These are phyloP conservation scores for Trichoderma brevicompactum DNA, from an alignment of 2,329 filamentous ascomycete genomes.

Conservation along the genomic window DNA sequence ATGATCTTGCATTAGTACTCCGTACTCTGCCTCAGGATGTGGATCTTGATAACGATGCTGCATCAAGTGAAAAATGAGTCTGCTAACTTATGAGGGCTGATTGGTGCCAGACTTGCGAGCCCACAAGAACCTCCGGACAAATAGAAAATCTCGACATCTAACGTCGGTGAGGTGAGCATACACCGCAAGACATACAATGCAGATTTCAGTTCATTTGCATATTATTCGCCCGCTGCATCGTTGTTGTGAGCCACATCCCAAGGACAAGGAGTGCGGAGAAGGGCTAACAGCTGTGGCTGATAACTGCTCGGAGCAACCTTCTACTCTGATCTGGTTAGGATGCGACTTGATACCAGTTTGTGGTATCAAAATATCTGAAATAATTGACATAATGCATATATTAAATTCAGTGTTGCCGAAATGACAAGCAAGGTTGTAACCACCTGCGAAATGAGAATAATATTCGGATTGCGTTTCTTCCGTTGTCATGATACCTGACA, in stretches of 20 bases:
- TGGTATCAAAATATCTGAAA: neutral
- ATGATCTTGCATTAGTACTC: neutral
- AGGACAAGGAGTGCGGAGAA: constrained; percentile 5
- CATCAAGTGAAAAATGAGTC: neutral
- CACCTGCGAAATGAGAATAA: neutral
- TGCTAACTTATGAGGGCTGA: neutral
- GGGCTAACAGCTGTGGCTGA: constrained; percentile 8
- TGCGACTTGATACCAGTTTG: neutral
- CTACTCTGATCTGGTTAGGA: constrained; percentile 2
- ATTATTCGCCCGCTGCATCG: neutral
- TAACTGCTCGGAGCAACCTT: neutral
- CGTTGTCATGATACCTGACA: too few relatives aligned
- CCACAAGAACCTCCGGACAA: neutral
- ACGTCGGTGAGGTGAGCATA: neutral
- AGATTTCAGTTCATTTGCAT: neutral
- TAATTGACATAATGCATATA: neutral
- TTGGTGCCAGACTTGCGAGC: neutral
- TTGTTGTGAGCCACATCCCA: neutral
- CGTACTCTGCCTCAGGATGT: constrained; percentile 10
- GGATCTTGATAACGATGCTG: constrained; percentile 13
- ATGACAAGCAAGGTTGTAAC: neutral
- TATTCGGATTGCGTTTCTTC: too few relatives aligned
- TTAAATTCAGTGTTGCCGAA: neutral
- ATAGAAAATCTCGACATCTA: neutral
- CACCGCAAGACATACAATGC: too few relatives aligned